Conservation (phyloP, 2,329 filamentous ascomycete species). For the Pseudogymnoascus sp. region DNA sequence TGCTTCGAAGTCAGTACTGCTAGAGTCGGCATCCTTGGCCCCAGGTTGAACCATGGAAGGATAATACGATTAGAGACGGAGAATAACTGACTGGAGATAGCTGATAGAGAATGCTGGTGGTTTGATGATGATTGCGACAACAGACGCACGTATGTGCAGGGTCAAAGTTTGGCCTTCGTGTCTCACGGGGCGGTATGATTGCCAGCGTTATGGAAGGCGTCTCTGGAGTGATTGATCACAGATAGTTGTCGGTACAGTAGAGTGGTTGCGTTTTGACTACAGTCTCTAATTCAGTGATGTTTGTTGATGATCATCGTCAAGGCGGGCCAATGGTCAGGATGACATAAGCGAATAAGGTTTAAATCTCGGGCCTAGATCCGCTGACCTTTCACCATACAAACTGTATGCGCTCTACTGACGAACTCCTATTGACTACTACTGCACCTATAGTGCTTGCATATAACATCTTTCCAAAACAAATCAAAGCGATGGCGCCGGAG, state of each 20-base stretch:
- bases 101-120: neutral
- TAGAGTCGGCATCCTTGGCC: neutral
- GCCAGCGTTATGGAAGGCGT: neutral
- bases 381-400: neutral
- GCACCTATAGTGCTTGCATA: neutral
- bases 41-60: neutral
- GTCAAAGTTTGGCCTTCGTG: neutral
- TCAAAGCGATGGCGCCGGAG: neutral
- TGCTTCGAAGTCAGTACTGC: neutral
- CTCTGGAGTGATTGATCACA: conserved; percentile 8
- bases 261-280: conserved; percentile 7
- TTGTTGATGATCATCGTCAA: conserved; percentile 11
- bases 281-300: conserved; percentile 8
- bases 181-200: neutral
- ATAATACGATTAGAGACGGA: neutral
- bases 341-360: conserved; percentile 10
- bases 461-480: neutral
- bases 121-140: conserved; percentile 8
- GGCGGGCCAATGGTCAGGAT: conserved; percentile 8
- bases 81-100: conserved; percentile 3
- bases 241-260: neutral
- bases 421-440: neutral
- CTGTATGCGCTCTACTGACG: neutral
- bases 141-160: conserved; percentile 5
- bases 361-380: conserved; percentile 6